A percentile compares a stretch with the other conserved stretches of the same genome.
Evolutionary conservation across 441 rosid genomes (phyloP).

Genomic region (Adansonia gregorii): DNA sequence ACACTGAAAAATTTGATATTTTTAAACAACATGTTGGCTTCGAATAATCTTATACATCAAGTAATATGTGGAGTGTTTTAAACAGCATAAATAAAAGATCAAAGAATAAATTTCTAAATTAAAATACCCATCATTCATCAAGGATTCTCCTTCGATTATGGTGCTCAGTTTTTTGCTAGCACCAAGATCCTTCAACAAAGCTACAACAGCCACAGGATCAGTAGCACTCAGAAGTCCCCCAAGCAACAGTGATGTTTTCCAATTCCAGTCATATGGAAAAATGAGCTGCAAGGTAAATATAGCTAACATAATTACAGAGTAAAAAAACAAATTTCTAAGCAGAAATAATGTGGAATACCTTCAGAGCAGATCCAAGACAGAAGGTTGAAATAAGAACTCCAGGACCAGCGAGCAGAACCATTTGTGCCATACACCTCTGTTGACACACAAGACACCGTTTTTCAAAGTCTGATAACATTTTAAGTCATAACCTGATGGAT

Average conservation of each 20-base stretch:
- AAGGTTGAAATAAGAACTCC: constrained; percentile 89
- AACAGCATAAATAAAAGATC: constrained; percentile 25
- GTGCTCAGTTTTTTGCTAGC: constrained; percentile 93
- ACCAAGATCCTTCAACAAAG: constrained; percentile 87
- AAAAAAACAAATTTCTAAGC: background rate
- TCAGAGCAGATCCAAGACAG: constrained; percentile 74
- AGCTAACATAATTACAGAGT: constrained; percentile 18
- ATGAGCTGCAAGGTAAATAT: constrained; percentile 54
- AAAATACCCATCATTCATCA: constrained; percentile 96
- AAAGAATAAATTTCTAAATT: constrained; percentile 1
- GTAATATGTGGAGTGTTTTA: constrained; percentile 5
- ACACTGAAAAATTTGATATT: background rate
- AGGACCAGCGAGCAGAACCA: constrained; percentile 93
- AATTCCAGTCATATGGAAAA: constrained; percentile 88
- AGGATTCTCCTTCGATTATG: constrained; percentile 91
- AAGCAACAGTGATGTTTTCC: constrained; percentile 88
- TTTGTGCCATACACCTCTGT: constrained; percentile 85
- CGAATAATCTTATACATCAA: constrained; percentile 17
- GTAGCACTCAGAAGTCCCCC: constrained; percentile 95
- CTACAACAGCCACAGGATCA: constrained; percentile 98
- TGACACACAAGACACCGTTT: constrained; percentile 22
- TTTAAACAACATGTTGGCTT: constrained; percentile 19
- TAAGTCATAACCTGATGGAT: background rate
- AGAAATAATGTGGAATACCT: constrained; percentile 48
- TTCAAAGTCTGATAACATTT: background rate